Base-by-base conservation (phyloP, 2,329 filamentous ascomycete genomes). In the Aspergillus pseudotamarii region DNA sequence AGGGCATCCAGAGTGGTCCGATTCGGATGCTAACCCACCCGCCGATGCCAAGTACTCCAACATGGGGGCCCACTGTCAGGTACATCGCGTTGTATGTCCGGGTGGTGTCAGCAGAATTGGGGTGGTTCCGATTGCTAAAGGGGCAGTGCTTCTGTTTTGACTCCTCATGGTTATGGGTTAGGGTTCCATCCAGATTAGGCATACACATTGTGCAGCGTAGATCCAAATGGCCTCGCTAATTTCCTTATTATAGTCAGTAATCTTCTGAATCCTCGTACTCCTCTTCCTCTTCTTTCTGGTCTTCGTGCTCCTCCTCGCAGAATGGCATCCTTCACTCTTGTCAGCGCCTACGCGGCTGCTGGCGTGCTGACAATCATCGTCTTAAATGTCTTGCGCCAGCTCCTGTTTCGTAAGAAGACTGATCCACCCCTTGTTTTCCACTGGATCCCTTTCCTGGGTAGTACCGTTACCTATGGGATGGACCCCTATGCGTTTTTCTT, bases 401-500 rank as follows among this genome's bases (percentile, higher is more conserved):
- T 69, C 11, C 38, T 69, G 45, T 67, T 66, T 38, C 68, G 59
- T 36, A 68, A 62, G 60, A 86, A 88, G 61, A 91, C 92, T 74
- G 90, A 92, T 75, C 91, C 91, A 6, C 91, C 91, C 1, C 71
- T 94, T 62, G 91, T 94, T 66, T 94, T 94, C 78, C 90, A 93
- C 78, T 91, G 87, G 86, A 85, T 94, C 73, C 92, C 91, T 1
- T 72, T 81, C 21, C 53, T 83, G 53, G 81, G 81, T 16, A 83
- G 72, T 63, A 81, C 81, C 14, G 71, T 83, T 48, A 69, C 66
- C 32, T 83, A 82, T 69, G 80, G 81, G 60, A 80, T 78, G 60
- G 78, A 82, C 58, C 94, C 94, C 19, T 94, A 92, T 74, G 84
- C 83, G 58, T 98, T 97, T 85, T 97, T 97, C 83, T 84, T 85